Percentiles rank a stretch among this genome's conserved stretches.
phyloP scores from a whole-genome alignment of 2,329 filamentous ascomycete species.

The Catunica adiposa region DNA sequence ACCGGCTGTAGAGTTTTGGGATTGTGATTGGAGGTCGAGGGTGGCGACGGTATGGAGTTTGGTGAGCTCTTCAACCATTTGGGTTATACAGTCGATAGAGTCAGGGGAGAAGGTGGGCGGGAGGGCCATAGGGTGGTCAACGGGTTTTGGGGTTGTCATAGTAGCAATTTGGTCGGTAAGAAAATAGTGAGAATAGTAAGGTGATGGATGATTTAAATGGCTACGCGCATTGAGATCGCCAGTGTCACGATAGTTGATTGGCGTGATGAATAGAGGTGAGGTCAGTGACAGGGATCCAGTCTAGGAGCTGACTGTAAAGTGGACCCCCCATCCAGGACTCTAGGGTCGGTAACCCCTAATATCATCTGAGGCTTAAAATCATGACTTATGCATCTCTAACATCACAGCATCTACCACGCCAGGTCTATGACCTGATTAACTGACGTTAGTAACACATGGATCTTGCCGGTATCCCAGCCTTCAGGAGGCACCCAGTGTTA shows the following conservation, averaged over 20 bases:
- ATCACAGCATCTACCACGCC: background rate
- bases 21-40: background rate
- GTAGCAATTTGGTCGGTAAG: background rate
- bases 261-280: background rate
- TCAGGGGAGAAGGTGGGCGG: slow-evolving; percentile 58
- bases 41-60: slow-evolving; percentile 40
- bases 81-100: slow-evolving; percentile 45
- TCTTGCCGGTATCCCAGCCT: too few relatives aligned
- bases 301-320: background rate
- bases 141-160: background rate
- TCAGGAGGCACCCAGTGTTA: too few relatives aligned
- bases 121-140: slow-evolving; percentile 29
- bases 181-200: background rate
- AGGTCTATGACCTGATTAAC: background rate
- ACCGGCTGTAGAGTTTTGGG: slow-evolving; percentile 18
- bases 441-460: background rate
- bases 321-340: background rate
- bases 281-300: background rate
- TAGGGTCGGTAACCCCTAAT: background rate
- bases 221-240: background rate
- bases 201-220: background rate
- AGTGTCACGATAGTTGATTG: background rate
- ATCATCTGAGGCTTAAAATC: background rate
- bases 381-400: background rate
- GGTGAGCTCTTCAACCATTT: slow-evolving; percentile 61